Evolutionary conservation across 192 early-diverging fungal genomes (phyloP).

Genomic region (Coemansia sp.): DNA sequence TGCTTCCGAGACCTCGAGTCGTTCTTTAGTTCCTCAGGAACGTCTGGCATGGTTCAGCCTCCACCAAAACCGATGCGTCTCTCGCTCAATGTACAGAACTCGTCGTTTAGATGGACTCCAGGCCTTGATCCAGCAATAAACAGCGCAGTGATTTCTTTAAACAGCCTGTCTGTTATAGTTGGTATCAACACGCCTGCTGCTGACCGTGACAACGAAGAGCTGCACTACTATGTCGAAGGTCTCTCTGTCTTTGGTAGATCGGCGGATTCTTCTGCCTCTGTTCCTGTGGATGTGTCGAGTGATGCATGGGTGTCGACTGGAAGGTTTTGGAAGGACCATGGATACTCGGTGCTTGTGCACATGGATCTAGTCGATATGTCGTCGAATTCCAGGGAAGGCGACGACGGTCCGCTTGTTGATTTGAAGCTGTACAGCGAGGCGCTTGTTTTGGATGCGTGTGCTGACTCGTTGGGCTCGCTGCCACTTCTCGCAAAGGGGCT

Average conservation of each 20-base stretch:
- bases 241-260: slow-evolving; percentile 45
- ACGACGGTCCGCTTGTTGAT: slow-evolving; percentile 44
- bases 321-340: slow-evolving; percentile 51
- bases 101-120: slow-evolving; percentile 44
- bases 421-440: slow-evolving; percentile 48
- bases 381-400: slow-evolving; percentile 36
- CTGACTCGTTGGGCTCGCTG: slow-evolving; percentile 40
- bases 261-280: slow-evolving; percentile 22
- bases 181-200: slow-evolving; percentile 42
- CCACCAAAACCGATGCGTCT: slow-evolving; percentile 53
- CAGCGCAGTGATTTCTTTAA: slow-evolving; percentile 44
- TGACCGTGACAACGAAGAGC: slow-evolving; percentile 48
- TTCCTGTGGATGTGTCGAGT: slow-evolving; percentile 38
- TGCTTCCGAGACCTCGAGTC: slow-evolving; percentile 49
- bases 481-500: slow-evolving; percentile 31
- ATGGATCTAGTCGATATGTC: slow-evolving; percentile 52
- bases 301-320: slow-evolving; percentile 54
- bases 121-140: slow-evolving; percentile 25
- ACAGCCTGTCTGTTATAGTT: slow-evolving; percentile 49
- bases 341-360: slow-evolving; percentile 44
- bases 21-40: slow-evolving; percentile 51
- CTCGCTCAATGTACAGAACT: slow-evolving; percentile 52
- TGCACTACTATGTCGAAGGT: slow-evolving; percentile 52
- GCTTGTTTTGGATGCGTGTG: slow-evolving; percentile 42
- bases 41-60: slow-evolving; percentile 51